A percentile compares a stretch with the other conserved stretches of the same genome.
Evolutionary conservation across 2,329 filamentous ascomycete genomes (phyloP).

Genomic region (Diatrype stigma): DNA sequence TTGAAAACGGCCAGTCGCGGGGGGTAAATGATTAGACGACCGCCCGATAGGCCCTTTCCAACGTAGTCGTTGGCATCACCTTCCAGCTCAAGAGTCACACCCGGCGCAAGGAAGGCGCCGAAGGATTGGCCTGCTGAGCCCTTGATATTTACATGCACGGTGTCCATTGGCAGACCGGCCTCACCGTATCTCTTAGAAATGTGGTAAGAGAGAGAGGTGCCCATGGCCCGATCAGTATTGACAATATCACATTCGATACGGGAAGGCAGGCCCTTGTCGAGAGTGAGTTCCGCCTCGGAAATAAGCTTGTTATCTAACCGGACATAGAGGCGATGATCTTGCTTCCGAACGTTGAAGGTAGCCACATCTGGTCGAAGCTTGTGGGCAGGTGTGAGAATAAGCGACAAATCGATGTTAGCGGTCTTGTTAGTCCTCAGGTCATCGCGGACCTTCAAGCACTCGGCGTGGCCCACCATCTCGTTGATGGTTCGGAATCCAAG

Average conservation of each 20-base stretch:
- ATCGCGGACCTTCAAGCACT: constrained; percentile 80
- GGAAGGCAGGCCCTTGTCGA: constrained; percentile 90
- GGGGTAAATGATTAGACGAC: constrained; percentile 88
- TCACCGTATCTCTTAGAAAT: constrained; percentile 91
- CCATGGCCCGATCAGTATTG: constrained; percentile 92
- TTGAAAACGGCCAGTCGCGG: constrained; percentile 88
- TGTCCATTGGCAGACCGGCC: constrained; percentile 83
- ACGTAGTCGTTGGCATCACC: constrained; percentile 97
- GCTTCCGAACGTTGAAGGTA: constrained; percentile 96
- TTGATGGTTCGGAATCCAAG: constrained; percentile 93
- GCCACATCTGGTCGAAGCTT: constrained; percentile 90
- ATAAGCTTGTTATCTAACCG: constrained; percentile 97
- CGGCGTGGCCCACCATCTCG: constrained; percentile 93
- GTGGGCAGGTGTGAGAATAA: constrained; percentile 93
- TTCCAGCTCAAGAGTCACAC: constrained; percentile 91
- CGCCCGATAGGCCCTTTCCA: constrained; percentile 90
- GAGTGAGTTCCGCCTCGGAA: constrained; percentile 86
- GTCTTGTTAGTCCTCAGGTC: constrained; percentile 87
- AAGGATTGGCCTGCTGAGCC: constrained; percentile 96
- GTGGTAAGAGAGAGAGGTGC: constrained; percentile 91
- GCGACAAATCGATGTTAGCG: constrained; percentile 84
- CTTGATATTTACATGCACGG: constrained; percentile 93
- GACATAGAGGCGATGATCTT: constrained; percentile 90
- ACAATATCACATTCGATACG: constrained; percentile 94
- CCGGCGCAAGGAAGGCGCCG: constrained; percentile 87